phyloP scores from a whole-genome alignment of 257 asterid species.

The Catharanthus roseus region DNA sequence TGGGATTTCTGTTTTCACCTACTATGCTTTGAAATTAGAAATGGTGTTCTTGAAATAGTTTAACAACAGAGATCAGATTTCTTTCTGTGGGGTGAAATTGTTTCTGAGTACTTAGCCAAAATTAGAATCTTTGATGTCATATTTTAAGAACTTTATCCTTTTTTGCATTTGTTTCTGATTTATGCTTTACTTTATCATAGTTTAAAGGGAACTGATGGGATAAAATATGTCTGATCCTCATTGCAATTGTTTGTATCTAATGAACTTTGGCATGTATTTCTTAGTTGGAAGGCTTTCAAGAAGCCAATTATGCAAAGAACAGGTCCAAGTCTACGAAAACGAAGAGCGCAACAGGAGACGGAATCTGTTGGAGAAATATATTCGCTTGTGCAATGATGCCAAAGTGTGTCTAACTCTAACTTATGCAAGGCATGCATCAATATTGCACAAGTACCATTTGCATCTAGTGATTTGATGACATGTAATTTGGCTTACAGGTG shows the following conservation, averaged over 20 bases:
- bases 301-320: slow-evolving; percentile 66
- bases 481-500: slow-evolving; percentile 35
- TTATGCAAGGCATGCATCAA: not conserved
- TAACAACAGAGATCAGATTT: not conserved
- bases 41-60: not conserved
- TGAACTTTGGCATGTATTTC: not conserved
- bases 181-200: not conserved
- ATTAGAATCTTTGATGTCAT: not conserved
- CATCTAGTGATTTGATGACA: not conserved
- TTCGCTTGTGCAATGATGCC: slow-evolving; percentile 56
- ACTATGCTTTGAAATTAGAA: not conserved
- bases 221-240: not conserved
- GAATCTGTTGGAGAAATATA: slow-evolving; percentile 51
- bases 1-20: not conserved
- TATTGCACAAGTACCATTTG: not conserved
- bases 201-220: not conserved
- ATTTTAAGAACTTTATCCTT: not conserved
- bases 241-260: no score
- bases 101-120: not conserved
- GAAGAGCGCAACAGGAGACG: slow-evolving; percentile 64
- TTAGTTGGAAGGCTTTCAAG: slow-evolving; percentile 75
- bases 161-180: not conserved
- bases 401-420: slow-evolving; percentile 40
- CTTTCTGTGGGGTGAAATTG: not conserved
- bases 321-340: slow-evolving; percentile 46